phyloP scores from a whole-genome alignment of 1,284 basidiomycete genomes.

The Moesziomyces sp. region DNA sequence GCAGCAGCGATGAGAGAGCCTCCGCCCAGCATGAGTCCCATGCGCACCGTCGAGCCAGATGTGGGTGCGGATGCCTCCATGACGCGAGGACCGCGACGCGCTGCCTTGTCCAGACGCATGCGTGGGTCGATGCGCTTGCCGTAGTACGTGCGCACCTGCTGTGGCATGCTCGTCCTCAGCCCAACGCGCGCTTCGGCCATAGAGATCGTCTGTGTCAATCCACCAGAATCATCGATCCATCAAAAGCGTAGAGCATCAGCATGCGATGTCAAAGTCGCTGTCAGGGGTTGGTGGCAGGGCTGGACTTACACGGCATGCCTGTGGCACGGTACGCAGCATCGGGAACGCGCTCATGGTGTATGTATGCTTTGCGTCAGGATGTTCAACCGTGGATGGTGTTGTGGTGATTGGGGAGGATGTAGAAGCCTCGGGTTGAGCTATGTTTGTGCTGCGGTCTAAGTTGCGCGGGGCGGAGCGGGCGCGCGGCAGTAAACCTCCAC shows the following conservation, averaged over 20 bases:
- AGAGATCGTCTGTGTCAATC: constrained; percentile 2
- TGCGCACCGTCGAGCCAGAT: constrained; percentile 13
- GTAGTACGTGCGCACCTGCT: constrained; percentile 34
- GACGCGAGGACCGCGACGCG: constrained; percentile 7
- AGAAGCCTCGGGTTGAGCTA: not conserved
- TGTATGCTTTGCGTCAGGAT: not conserved
- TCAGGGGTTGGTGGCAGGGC: not conserved
- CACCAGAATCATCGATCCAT: constrained; percentile 7
- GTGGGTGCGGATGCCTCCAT: constrained; percentile 16
- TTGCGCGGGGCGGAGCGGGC: no score
- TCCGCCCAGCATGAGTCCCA: constrained; percentile 32
- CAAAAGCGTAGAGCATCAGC: constrained; percentile 1
- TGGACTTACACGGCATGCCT: constrained; percentile 29
- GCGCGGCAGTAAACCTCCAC: not conserved
- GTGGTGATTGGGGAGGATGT: not conserved
- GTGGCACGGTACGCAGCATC: constrained; percentile 26
- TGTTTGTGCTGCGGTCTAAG: not conserved
- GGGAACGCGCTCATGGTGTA: constrained; percentile 31
- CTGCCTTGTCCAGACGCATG: constrained; percentile 8
- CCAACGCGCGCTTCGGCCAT: constrained; percentile 29
- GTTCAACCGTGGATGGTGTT: not conserved
- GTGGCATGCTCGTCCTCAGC: constrained; percentile 29
- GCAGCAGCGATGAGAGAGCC: constrained; percentile 30
- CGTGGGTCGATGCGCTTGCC: constrained; percentile 35
- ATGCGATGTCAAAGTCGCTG: not conserved